Conservation (phyloP, 2,329 filamentous ascomycete genomes). For the Thielaviopsis populi region DNA sequence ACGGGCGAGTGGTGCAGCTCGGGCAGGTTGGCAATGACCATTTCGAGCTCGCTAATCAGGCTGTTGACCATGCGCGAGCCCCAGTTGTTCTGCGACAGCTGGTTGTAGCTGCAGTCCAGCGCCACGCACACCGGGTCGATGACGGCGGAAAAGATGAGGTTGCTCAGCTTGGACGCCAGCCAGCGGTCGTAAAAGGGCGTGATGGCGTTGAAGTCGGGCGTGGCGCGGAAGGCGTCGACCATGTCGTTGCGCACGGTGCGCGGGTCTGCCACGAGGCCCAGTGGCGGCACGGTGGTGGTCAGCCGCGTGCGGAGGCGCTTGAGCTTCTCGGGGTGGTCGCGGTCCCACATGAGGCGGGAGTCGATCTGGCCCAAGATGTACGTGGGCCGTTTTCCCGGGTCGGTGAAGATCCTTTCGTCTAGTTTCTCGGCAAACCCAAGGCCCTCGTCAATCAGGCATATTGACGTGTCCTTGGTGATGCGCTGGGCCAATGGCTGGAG, state of each 20-base stretch:
- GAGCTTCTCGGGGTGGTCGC: conserved; percentile 20
- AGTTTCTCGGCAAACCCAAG: conserved; percentile 72
- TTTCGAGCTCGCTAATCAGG: conserved; percentile 58
- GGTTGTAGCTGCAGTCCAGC: conserved; percentile 59
- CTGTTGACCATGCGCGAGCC: conserved; percentile 52
- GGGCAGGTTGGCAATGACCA: conserved; percentile 57
- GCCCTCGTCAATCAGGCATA: conserved; percentile 67
- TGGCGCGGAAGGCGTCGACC: conserved; percentile 13
- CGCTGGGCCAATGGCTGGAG: conserved; percentile 48
- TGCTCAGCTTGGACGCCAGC: conserved; percentile 61
- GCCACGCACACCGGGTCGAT: conserved; percentile 72
- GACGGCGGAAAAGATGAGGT: conserved; percentile 58
- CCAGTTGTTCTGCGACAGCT: conserved; percentile 51
- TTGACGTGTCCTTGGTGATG: conserved; percentile 51
- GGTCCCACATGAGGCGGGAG: conserved; percentile 32
- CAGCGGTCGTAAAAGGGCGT: conserved; percentile 36
- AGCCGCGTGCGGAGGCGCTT: conserved; percentile 24
- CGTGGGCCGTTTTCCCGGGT: conserved; percentile 49
- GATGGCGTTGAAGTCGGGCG: conserved; percentile 15
- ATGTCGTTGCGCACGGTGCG: conserved; percentile 10
- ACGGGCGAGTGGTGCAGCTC: conserved; percentile 52
- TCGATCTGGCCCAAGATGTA: conserved; percentile 57
- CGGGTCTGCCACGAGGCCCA: conserved; percentile 9
- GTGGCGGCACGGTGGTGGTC: conserved; percentile 11
- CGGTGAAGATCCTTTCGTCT: conserved; percentile 53